Base-by-base conservation (phyloP, 345 rosid genomes). In the Salix dunnii region DNA sequence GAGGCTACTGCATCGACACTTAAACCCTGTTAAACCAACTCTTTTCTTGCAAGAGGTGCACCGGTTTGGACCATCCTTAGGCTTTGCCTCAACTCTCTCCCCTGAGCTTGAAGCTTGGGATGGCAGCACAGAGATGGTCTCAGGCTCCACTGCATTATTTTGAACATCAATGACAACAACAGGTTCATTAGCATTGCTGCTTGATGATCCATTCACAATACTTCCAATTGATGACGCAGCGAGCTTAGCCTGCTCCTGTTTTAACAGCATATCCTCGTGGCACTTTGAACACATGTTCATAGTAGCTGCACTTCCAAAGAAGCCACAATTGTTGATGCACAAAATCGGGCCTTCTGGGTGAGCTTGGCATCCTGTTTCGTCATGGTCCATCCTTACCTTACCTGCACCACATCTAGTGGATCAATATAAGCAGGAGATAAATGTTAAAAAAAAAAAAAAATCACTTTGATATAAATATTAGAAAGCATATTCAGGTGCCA, bases 231-330 rank as follows among this genome's bases (percentile, higher is more conserved):
- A 84, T 61, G 94, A 85, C 38, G 88, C 89, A 2, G 97, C 94
- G 72, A 90, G 88, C 84, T 91, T 87, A 28, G 92, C 88, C 49
- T 94, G 93, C 78, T 92, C 92, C 82, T 92, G 91, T 78, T 92
- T 89, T 81, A 91, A 78, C 67, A 90, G 27, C 70, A 81, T 81
- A 75, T 81, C 91, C 89, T 94, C 92, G 91, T 94, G 97, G 87
- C 97, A 94, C 85, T 94, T 94, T 27, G 98, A 94, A 74, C 98
- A 94, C 97, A 94, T 90, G 82, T 94, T 94, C 96, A 88, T 94
- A 7, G 98, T 92, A 46, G 96, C 94, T 16, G 92, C 88, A 67
- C 96, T 94, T 78, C 97, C 97, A 31, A 90, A 94, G 95, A 92
- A 94, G 80, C 98, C 98, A 27, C 98, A 94, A 75, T 92, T 91